phyloP scores from a whole-genome alignment of 164 flowering plant genomes.

The Dillenia turbinata region DNA sequence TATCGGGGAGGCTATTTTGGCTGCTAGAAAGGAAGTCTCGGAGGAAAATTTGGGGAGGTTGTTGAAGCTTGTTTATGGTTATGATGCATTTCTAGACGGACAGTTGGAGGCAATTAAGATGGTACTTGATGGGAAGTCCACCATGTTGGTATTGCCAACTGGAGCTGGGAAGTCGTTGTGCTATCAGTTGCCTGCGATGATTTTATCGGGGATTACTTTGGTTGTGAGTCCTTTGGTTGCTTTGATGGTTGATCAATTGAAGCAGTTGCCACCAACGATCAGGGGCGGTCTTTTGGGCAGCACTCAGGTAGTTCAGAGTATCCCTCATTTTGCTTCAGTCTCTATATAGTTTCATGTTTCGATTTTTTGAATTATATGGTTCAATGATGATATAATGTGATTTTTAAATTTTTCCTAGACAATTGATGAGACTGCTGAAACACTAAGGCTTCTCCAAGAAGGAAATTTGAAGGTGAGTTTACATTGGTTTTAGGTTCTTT shows the following conservation, averaged over 20 bases:
- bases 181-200: conserved; percentile 85
- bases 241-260: conserved; percentile 95
- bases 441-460: conserved; percentile 46
- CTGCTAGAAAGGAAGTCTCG: conserved; percentile 51
- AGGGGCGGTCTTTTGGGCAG: conserved; percentile 69
- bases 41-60: conserved; percentile 68
- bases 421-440: conserved; percentile 64
- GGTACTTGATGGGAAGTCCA: conserved; percentile 65
- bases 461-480: conserved; percentile 57
- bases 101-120: conserved; percentile 82
- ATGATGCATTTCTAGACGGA: conserved; percentile 77
- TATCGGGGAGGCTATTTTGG: conserved; percentile 45
- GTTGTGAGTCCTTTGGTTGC: conserved; percentile 92
- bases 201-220: conserved; percentile 73
- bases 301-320: conserved; percentile 54
- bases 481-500: no score
- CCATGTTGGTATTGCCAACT: conserved; percentile 90
- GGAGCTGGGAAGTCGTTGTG: conserved; percentile 95
- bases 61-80: conserved; percentile 67
- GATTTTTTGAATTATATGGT: no score
- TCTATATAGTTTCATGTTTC: not conserved
- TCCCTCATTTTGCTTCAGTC: not conserved
- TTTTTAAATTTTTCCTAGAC: conserved; percentile 37
- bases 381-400: conserved; percentile 5
- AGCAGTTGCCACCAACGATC: conserved; percentile 64